phyloP scores from a whole-genome alignment of 768 basidiomycete species.

The Russula abietina region DNA sequence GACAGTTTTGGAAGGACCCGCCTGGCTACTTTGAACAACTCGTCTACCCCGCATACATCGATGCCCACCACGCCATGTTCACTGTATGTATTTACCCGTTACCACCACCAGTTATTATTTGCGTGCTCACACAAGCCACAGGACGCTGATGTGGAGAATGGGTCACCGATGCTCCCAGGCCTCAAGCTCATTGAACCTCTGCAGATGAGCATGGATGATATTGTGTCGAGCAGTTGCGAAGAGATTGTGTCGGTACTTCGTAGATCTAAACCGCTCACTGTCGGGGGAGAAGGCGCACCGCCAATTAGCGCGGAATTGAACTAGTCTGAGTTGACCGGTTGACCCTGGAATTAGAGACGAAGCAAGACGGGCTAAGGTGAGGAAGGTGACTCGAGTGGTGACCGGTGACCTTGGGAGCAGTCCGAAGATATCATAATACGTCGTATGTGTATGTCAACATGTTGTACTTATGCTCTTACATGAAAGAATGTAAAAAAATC shows the following conservation, averaged over 20 bases:
- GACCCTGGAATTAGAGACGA: too few relatives aligned
- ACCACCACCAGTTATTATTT: not conserved
- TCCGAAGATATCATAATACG: too few relatives aligned
- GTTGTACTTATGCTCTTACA: too few relatives aligned
- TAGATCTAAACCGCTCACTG: not conserved
- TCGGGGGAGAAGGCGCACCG: not conserved
- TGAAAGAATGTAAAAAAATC: too few relatives aligned
- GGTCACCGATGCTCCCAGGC: constrained; percentile 45
- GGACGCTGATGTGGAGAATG: constrained; percentile 69
- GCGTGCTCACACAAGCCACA: constrained; percentile 1
- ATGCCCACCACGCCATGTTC: constrained; percentile 73
- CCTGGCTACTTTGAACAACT: constrained; percentile 88
- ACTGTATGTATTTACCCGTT: constrained; percentile 27
- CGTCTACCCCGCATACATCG: constrained; percentile 89
- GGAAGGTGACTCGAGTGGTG: too few relatives aligned
- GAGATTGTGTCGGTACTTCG: constrained; percentile 33
- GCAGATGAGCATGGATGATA: constrained; percentile 54
- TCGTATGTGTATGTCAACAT: too few relatives aligned
- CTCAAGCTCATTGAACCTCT: constrained; percentile 54
- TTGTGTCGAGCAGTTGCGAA: constrained; percentile 51
- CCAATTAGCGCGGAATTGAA: not conserved
- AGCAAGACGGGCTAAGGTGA: too few relatives aligned
- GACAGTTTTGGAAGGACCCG: constrained; percentile 85
- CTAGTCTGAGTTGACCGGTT: too few relatives aligned
- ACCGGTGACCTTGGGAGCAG: too few relatives aligned